These are phyloP conservation scores for Suillus variegatus DNA, from an alignment of 768 basidiomycete genomes.

Conservation along the genomic window DNA sequence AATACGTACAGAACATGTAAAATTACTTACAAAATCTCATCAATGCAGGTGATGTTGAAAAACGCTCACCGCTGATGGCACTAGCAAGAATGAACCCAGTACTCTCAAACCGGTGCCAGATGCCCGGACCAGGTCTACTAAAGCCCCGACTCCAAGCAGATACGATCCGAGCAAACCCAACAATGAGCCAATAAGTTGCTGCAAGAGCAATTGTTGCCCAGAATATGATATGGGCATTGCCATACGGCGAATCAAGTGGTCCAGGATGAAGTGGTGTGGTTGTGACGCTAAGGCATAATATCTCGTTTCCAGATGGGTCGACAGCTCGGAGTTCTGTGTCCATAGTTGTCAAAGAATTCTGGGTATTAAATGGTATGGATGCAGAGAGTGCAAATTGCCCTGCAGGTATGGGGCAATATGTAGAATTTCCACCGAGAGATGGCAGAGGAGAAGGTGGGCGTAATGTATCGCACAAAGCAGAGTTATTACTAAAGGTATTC, in stretches of 20 bases:
- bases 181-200: slow-evolving; percentile 79
- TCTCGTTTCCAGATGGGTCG: slow-evolving; percentile 79
- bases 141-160: slow-evolving; percentile 84
- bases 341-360: slow-evolving; percentile 80
- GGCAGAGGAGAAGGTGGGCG: slow-evolving; percentile 77
- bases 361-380: slow-evolving; percentile 61
- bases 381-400: slow-evolving; percentile 85
- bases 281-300: slow-evolving; percentile 78
- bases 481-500: slow-evolving; percentile 65
- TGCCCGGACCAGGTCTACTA: slow-evolving; percentile 52
- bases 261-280: slow-evolving; percentile 75
- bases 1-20: slow-evolving; percentile 10
- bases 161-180: slow-evolving; percentile 75
- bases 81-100: slow-evolving; percentile 89
- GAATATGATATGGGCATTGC: slow-evolving; percentile 64
- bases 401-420: slow-evolving; percentile 75
- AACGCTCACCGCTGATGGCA: slow-evolving; percentile 88
- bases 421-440: slow-evolving; percentile 34
- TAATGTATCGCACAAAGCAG: slow-evolving; percentile 77
- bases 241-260: slow-evolving; percentile 59
- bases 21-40: slow-evolving; percentile 79
- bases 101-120: slow-evolving; percentile 77
- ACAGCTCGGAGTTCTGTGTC: slow-evolving; percentile 85
- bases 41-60: slow-evolving; percentile 82
- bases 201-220: slow-evolving; percentile 76